Evolutionary conservation across 2,329 filamentous ascomycete species (phyloP).

Genomic region (Bipolaris oryzae): DNA sequence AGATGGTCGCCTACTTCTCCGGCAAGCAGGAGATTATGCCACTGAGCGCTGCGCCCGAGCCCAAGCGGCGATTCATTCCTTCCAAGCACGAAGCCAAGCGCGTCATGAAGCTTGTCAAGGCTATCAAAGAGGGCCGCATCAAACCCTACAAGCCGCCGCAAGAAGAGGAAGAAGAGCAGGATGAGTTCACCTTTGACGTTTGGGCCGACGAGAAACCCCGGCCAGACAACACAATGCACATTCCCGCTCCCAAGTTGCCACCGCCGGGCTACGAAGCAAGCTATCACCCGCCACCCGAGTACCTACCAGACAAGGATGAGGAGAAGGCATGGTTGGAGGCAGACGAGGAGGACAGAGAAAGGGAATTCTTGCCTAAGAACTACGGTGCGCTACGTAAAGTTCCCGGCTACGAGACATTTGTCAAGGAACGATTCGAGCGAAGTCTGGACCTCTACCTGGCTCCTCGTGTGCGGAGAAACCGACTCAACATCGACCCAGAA

Average conservation of each 20-base stretch:
- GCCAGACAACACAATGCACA: constrained; percentile 88
- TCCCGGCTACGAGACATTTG: constrained; percentile 84
- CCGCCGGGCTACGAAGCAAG: constrained; percentile 94
- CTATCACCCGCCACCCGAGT: constrained; percentile 95
- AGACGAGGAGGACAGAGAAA: constrained; percentile 89
- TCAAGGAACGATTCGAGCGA: constrained; percentile 95
- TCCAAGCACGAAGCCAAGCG: constrained; percentile 97
- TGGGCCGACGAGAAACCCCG: constrained; percentile 91
- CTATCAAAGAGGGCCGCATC: constrained; percentile 92
- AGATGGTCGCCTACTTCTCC: constrained; percentile 93
- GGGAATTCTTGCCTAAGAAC: constrained; percentile 82
- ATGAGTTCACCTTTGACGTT: constrained; percentile 76
- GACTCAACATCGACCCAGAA: constrained; percentile 94
- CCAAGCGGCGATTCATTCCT: constrained; percentile 92
- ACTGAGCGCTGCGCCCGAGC: constrained; percentile 89
- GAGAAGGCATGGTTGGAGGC: constrained; percentile 81
- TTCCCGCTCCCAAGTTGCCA: constrained; percentile 89
- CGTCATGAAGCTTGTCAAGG: constrained; percentile 95
- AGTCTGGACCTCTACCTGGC: constrained; percentile 95
- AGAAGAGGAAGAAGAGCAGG: constrained; percentile 73
- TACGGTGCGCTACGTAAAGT: constrained; percentile 87
- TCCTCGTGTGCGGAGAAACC: constrained; percentile 87
- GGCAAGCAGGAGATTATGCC: constrained; percentile 92
- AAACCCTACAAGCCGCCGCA: constrained; percentile 84
- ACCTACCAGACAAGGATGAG: constrained; percentile 85